Evolutionary conservation across 306 rosid species (phyloP).

Genomic region (Vicia villosa): DNA sequence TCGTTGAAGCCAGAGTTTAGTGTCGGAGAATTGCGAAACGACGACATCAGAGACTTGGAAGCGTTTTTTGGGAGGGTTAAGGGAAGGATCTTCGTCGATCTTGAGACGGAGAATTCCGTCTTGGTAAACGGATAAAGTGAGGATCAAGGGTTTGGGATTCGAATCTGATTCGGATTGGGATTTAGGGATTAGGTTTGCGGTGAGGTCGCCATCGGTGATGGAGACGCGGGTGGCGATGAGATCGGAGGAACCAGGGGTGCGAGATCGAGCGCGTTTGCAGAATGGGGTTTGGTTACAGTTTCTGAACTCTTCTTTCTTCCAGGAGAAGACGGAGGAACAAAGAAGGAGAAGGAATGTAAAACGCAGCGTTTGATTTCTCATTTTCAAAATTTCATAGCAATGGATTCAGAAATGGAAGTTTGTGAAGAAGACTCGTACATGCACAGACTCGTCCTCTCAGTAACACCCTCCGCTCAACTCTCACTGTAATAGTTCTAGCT

Average conservation of each 20-base stretch:
- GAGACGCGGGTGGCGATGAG: constrained; percentile 57
- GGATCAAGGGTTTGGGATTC: constrained; percentile 70
- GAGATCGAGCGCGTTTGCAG: constrained; percentile 86
- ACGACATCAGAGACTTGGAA: constrained; percentile 84
- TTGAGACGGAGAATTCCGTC: constrained; percentile 73
- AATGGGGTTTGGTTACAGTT: constrained; percentile 92
- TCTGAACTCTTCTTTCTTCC: constrained; percentile 93
- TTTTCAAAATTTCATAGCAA: constrained; percentile 40
- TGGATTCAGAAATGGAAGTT: neutral
- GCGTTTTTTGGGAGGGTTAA: constrained; percentile 63
- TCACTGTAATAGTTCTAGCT: no score
- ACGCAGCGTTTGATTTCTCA: constrained; percentile 46
- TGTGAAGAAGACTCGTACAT: neutral
- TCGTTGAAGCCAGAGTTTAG: constrained; percentile 72
- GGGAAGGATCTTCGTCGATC: constrained; percentile 77
- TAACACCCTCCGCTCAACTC: no score
- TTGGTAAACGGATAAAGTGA: constrained; percentile 66
- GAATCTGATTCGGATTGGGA: constrained; percentile 29
- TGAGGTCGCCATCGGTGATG: constrained; percentile 71
- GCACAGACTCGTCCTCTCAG: no score
- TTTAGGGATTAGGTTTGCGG: constrained; percentile 64
- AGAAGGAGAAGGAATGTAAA: constrained; percentile 52
- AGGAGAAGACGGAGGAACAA: constrained; percentile 52
- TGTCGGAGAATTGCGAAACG: constrained; percentile 50
- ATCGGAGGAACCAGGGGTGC: constrained; percentile 58